A percentile compares a stretch with the other conserved stretches of the same genome.
Conservation (phyloP, 2,329 filamentous ascomycete genomes). For the Gnomoniopsis smithogilvyi region DNA sequence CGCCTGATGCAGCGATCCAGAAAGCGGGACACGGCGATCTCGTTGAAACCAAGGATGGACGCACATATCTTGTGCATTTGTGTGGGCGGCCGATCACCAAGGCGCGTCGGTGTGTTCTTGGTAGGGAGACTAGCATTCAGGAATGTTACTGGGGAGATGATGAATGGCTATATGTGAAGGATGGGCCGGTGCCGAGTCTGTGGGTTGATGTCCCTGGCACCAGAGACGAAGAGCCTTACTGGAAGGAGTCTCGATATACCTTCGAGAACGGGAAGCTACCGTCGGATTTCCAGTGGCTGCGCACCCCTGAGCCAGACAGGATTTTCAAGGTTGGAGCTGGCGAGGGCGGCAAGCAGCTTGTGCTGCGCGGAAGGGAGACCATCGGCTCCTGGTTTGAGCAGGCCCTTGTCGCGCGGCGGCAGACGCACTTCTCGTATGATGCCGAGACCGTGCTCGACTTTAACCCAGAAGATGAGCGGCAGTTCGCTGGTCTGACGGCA, state of each 20-base stretch:
- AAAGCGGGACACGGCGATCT: slow-evolving; percentile 52
- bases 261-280: slow-evolving; percentile 42
- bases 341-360: slow-evolving; percentile 38
- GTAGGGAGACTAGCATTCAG: slow-evolving; percentile 56
- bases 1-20: slow-evolving; percentile 47
- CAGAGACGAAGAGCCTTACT: slow-evolving; percentile 47
- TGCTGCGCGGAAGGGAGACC: slow-evolving; percentile 47
- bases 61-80: slow-evolving; percentile 52
- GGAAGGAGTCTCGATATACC: slow-evolving; percentile 45
- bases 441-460: slow-evolving; percentile 55
- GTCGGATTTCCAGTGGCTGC: slow-evolving; percentile 55
- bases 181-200: slow-evolving; percentile 53
- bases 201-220: slow-evolving; percentile 47
- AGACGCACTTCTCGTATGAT: slow-evolving; percentile 59
- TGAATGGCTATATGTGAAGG: slow-evolving; percentile 61
- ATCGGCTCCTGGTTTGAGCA: slow-evolving; percentile 60
- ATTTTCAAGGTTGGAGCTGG: slow-evolving; percentile 41
- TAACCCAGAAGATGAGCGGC: slow-evolving; percentile 52
- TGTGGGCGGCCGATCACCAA: slow-evolving; percentile 49
- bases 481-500: slow-evolving; percentile 58
- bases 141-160: slow-evolving; percentile 57
- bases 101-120: slow-evolving; percentile 49
- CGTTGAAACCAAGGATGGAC: slow-evolving; percentile 51
- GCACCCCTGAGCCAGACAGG: slow-evolving; percentile 52
- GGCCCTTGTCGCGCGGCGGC: slow-evolving; percentile 50